phyloP scores from a whole-genome alignment of 2,329 filamentous ascomycete species.

The Fusarium falciforme region DNA sequence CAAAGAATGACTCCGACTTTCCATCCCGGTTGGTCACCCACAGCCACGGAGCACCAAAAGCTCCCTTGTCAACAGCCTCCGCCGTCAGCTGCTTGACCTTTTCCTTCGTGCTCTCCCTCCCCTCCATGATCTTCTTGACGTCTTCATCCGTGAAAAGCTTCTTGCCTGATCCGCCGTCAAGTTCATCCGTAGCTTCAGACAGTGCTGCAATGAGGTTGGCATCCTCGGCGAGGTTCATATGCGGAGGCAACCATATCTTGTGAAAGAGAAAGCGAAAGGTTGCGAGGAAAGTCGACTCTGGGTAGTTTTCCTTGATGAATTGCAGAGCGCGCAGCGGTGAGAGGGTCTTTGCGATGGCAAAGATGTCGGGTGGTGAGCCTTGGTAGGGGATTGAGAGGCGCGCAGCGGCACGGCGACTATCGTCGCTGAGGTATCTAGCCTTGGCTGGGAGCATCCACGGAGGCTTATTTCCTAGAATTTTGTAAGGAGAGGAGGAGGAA shows the following conservation, averaged over 20 bases:
- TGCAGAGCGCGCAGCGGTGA: slow-evolving; percentile 74
- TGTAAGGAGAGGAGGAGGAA: slow-evolving; percentile 6
- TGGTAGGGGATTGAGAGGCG: slow-evolving; percentile 53
- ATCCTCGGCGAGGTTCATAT: slow-evolving; percentile 69
- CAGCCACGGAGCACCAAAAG: slow-evolving; percentile 83
- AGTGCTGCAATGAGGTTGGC: slow-evolving; percentile 60
- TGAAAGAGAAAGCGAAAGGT: slow-evolving; percentile 67
- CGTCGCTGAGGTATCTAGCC: slow-evolving; percentile 63
- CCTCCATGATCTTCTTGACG: slow-evolving; percentile 65
- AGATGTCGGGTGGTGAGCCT: slow-evolving; percentile 56
- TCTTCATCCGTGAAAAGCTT: slow-evolving; percentile 63
- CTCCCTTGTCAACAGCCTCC: slow-evolving; percentile 71
- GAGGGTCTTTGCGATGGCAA: slow-evolving; percentile 56
- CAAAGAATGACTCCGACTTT: slow-evolving; percentile 77
- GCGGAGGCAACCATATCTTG: slow-evolving; percentile 70
- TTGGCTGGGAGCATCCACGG: slow-evolving; percentile 80
- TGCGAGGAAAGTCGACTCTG: slow-evolving; percentile 61
- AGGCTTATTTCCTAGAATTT: slow-evolving; percentile 73
- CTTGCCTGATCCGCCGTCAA: slow-evolving; percentile 31
- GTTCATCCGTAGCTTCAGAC: slow-evolving; percentile 44
- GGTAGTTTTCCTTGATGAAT: slow-evolving; percentile 71
- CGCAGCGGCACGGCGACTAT: slow-evolving; percentile 53
- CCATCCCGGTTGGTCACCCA: slow-evolving; percentile 72
- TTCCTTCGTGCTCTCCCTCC: slow-evolving; percentile 59
- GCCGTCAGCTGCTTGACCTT: slow-evolving; percentile 68